phyloP scores from a whole-genome alignment of 257 asterid species.

The Gynochthodes officinalis region DNA sequence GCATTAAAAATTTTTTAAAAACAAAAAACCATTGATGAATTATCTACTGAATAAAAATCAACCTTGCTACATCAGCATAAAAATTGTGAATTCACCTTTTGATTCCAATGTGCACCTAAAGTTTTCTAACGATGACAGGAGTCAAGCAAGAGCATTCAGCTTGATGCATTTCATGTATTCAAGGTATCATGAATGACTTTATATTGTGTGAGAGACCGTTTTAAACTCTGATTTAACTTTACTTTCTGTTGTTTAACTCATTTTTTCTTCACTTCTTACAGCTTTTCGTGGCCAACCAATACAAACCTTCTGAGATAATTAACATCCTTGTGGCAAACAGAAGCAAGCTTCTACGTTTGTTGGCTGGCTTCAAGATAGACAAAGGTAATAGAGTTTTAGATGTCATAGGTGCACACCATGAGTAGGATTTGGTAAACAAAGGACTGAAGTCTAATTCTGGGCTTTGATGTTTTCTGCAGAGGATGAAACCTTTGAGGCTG shows the following conservation, averaged over 20 bases:
- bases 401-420: no score
- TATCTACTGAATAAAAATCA: neutral
- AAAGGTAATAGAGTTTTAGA: slow-evolving; percentile 39
- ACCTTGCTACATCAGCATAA: neutral
- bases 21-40: neutral
- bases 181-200: slow-evolving; percentile 48
- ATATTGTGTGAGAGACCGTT: neutral
- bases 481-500: slow-evolving; percentile 79
- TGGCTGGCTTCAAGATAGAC: slow-evolving; percentile 55
- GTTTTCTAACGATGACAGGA: slow-evolving; percentile 50
- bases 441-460: neutral
- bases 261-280: slow-evolving; percentile 21
- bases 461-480: slow-evolving; percentile 36
- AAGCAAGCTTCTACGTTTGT: slow-evolving; percentile 67
- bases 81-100: neutral
- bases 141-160: slow-evolving; percentile 75
- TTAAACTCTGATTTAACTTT: neutral
- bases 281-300: slow-evolving; percentile 92
- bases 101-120: neutral
- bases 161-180: slow-evolving; percentile 87
- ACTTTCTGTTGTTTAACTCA: neutral
- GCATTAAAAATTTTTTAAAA: neutral
- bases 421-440: no score
- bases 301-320: slow-evolving; percentile 64
- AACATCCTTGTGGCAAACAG: slow-evolving; percentile 68